Base-by-base conservation (phyloP, 2,329 filamentous ascomycete genomes). In the Alternaria longipes region DNA sequence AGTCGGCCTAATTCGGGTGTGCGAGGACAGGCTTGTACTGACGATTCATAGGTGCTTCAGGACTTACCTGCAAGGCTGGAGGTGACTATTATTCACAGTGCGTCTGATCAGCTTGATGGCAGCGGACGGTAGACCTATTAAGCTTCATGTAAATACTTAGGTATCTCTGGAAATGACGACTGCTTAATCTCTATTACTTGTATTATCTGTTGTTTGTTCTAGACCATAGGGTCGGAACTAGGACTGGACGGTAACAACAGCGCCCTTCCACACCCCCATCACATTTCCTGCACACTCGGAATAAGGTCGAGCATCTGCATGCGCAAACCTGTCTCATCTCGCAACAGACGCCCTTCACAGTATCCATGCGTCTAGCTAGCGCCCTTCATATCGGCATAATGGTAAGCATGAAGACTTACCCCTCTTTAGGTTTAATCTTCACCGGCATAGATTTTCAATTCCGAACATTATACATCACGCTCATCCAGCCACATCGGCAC, bases 51-150 rank as follows among this genome's bases (percentile, higher is more conserved):
- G 59, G 59, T 58, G 59, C 59, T 24, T 60, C 54, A 14, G 59
- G 54, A 16, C 41, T 56, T 14, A 49, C 47, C 9, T 60, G 59
- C 42, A 53, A 53, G 16, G 47, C 59, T n/a, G 42, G 34, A 12
- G 54, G 54, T 22, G 41, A 49, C n/a, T 58, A 49, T 16, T 60
- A 60, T 32, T 41, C 59, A 34, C 59, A 60, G 41, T 60, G 59
- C 14, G 26, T 58, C 24, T 60, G n/a, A 44, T 20, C 8, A 22
- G 18, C 16, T 28, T 32, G 30, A 41, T 22, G 7, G 18, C 5
- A 36, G 20, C n/a, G 4, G 5, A 20, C 5, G 51, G 38, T 9
- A 8, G 16, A 22, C 8, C 12, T 44, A 14, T 4, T 4, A 12
- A 11, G 3, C 41, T 40, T 40, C 40, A 6, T 50, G 38, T 40